Evolutionary conservation across 2,329 filamentous ascomycete genomes (phyloP).

Genomic region (Epichloe baconii): DNA sequence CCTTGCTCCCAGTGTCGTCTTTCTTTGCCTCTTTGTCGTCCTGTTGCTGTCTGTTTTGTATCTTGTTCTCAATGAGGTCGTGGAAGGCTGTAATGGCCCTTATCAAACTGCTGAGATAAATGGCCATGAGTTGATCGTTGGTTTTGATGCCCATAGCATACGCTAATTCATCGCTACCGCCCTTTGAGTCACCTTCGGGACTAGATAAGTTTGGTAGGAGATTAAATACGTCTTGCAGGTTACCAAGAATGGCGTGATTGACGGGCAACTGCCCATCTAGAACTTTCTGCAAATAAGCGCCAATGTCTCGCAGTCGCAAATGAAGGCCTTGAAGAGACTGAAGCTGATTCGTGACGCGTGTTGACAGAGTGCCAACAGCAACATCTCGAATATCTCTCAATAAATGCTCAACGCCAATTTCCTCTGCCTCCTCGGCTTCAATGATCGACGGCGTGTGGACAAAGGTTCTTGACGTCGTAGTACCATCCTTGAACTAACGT

Average conservation of each 20-base stretch:
- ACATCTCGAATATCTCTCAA: conserved; percentile 97
- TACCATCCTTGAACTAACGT: conserved; percentile 59
- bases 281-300: conserved; percentile 89
- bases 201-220: conserved; percentile 90
- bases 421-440: conserved; percentile 96
- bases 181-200: conserved; percentile 53
- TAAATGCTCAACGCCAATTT: conserved; percentile 96
- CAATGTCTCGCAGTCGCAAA: conserved; percentile 86
- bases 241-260: conserved; percentile 94
- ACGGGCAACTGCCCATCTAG: conserved; percentile 84
- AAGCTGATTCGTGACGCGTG: conserved; percentile 91
- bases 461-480: conserved; percentile 91
- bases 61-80: conserved; percentile 99
- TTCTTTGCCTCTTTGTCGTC: conserved; percentile 90
- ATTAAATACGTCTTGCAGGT: conserved; percentile 99
- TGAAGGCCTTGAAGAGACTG: conserved; percentile 95
- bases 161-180: conserved; percentile 71
- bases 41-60: conserved; percentile 93
- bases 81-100: conserved; percentile 97
- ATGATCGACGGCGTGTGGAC: conserved; percentile 97
- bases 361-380: conserved; percentile 90
- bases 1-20: conserved; percentile 48
- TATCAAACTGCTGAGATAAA: conserved; percentile 94
- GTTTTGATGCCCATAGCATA: conserved; percentile 98
- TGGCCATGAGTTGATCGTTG: conserved; percentile 97